Evolutionary conservation across 495 filamentous ascomycete species (phyloP).

Genomic region (Penicillium argentinense): DNA sequence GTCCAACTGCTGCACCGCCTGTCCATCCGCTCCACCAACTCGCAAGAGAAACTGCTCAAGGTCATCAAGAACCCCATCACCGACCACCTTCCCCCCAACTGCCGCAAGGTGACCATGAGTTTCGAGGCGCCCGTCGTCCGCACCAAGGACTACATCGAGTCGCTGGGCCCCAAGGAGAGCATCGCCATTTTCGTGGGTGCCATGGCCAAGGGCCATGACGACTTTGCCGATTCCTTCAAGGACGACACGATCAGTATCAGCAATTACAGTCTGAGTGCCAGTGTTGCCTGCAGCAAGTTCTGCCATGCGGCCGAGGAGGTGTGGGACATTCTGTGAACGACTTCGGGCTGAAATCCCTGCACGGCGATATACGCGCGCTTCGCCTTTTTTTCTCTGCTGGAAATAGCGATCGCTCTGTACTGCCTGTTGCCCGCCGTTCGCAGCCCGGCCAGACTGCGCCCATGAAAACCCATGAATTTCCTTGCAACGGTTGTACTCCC

Average conservation of each 20-base stretch:
- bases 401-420: no score
- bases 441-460: constrained; percentile 7
- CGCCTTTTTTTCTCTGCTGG: neutral
- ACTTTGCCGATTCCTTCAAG: constrained; percentile 91
- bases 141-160: constrained; percentile 82
- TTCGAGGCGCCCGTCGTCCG: constrained; percentile 87
- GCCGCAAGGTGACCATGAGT: constrained; percentile 93
- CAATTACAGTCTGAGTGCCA: constrained; percentile 94
- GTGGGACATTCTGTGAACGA: constrained; percentile 80
- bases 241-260: constrained; percentile 98
- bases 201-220: constrained; percentile 95
- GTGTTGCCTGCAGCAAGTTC: constrained; percentile 98
- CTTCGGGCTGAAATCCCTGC: constrained; percentile 13
- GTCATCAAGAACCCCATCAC: constrained; percentile 98
- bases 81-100: constrained; percentile 93
- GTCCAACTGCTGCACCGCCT: constrained; percentile 97
- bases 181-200: constrained; percentile 97
- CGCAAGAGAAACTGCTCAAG: constrained; percentile 94
- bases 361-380: constrained; percentile 8
- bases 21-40: constrained; percentile 92
- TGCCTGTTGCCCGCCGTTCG: constrained; percentile 6
- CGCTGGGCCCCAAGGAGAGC: constrained; percentile 77
- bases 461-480: constrained; percentile 35
- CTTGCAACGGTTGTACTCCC: constrained; percentile 21
- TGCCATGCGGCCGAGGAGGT: constrained; percentile 97